phyloP scores from a whole-genome alignment of 2,329 filamentous ascomycete genomes.

The Fusarium longipes region DNA sequence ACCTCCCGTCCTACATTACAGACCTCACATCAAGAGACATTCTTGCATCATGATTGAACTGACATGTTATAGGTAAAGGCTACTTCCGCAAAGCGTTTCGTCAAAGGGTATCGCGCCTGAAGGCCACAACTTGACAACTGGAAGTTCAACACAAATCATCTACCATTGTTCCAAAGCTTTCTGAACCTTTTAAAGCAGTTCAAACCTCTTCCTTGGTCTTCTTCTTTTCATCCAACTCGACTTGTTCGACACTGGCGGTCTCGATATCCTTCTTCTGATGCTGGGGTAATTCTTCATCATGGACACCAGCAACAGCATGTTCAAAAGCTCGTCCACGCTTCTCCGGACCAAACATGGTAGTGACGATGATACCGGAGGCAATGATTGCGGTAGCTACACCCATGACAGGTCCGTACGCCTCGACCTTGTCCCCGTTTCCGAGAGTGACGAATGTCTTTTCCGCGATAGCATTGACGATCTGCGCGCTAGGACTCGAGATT shows the following conservation, averaged over 20 bases:
- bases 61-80: too few relatives aligned
- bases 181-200: rapidly evolving
- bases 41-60: too few relatives aligned
- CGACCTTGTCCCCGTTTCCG: conserved; percentile 65
- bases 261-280: conserved; percentile 46
- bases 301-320: conserved; percentile 58
- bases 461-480: conserved; percentile 81
- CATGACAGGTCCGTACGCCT: conserved; percentile 81
- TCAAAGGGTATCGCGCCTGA: conserved; percentile 1
- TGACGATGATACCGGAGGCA: conserved; percentile 73
- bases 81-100: too few relatives aligned
- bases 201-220: conserved; percentile 26
- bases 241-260: conserved; percentile 43
- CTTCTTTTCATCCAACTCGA: conserved; percentile 38
- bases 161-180: not conserved
- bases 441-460: conserved; percentile 69
- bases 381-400: conserved; percentile 82
- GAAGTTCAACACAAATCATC: not conserved
- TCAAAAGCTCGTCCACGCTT: conserved; percentile 78
- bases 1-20: too few relatives aligned
- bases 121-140: not conserved
- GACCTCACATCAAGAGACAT: too few relatives aligned
- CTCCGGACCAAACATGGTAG: conserved; percentile 78
- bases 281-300: conserved; percentile 29
- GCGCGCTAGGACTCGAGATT: conserved; percentile 76